Evolutionary conservation across 768 basidiomycete species (phyloP), one percentile per base, ranked within the genome.

Genomic region (Termitomyces sp.): DNA sequence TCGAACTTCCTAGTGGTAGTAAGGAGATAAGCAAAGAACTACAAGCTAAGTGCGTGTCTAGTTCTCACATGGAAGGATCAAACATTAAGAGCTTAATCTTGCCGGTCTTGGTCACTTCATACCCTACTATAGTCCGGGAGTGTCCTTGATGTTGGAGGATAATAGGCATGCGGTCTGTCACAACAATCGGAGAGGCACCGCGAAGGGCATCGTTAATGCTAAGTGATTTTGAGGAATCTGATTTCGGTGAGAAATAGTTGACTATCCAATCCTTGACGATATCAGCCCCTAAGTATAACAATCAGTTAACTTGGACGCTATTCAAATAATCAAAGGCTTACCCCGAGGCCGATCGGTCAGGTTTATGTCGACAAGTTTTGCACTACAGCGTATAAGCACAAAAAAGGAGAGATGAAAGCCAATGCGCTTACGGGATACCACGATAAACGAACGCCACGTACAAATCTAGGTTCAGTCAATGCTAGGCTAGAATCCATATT

Each of bases 111-210:
- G 75, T 76, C 38, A 86, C 70, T 69, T 95, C 92, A 63, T 89
- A 95, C 1, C 94, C 94, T 3, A 97, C 79, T 12, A 97, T 84
- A 4, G 88, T 87, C 25, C 89, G 73, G n/a, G 94, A 97, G 72
- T 97, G 94, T 0, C 92, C 92, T 7, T 78, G 68, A 65, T 91
- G 85, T 74, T 96, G 87, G 49, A 96, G 74, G 42, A 96, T 86
- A 31, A 97, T 66, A 9, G 94, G 94, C 82, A 92, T 86, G 63
- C 80, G 84, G 21, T 82, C 70, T 0, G 89, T 87, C 27, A 76
- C 67, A 10, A 76, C 62, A 8, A 95, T 77, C 4, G 85, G 77
- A 0, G 77, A 73, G 2, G 79, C 77, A 1, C 69, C 71, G 43
- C 75, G 76, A 56, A 90, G 73, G 14, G 75, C 77, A 43, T 87